Evolutionary conservation across 108 stramenopile species (phyloP).

Genomic region (Pinguiococcus pyrenoidosus): DNA sequence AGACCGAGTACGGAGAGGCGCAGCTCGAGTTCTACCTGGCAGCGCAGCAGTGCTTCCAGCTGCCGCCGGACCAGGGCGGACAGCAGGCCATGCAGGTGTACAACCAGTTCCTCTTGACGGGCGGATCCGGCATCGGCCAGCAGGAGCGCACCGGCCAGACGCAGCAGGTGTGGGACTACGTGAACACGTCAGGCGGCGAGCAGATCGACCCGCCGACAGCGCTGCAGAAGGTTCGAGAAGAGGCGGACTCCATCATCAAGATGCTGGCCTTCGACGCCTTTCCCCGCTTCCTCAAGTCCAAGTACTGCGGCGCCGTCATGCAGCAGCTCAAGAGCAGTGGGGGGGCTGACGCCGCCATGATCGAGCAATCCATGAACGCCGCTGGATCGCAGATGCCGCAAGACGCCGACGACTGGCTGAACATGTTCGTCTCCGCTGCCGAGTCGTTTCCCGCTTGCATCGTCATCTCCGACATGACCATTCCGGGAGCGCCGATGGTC

Average conservation of each 20-base stretch:
- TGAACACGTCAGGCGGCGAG: background rate
- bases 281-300: conserved; percentile 27
- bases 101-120: conserved; percentile 6
- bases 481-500: conserved; percentile 33
- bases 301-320: conserved; percentile 18
- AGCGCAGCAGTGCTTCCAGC: conserved; percentile 2
- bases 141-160: conserved; percentile 26
- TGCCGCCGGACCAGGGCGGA: conserved; percentile 1
- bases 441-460: conserved; percentile 34
- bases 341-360: background rate
- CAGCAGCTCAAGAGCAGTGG: conserved; percentile 7
- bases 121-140: conserved; percentile 19
- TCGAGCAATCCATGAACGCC: background rate
- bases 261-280: conserved; percentile 31
- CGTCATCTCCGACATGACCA: conserved; percentile 34
- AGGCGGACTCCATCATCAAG: conserved; percentile 17
- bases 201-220: background rate
- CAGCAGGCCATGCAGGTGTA: conserved; percentile 13
- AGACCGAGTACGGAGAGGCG: conserved; percentile 23
- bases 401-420: conserved; percentile 33
- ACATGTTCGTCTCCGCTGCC: conserved; percentile 25
- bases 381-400: conserved; percentile 8
- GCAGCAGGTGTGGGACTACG: conserved; percentile 21
- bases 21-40: conserved; percentile 26
- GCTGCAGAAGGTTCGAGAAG: conserved; percentile 8